Base-by-base conservation (phyloP, 1,284 basidiomycete species). In the Papiliotrema laurentii region DNA sequence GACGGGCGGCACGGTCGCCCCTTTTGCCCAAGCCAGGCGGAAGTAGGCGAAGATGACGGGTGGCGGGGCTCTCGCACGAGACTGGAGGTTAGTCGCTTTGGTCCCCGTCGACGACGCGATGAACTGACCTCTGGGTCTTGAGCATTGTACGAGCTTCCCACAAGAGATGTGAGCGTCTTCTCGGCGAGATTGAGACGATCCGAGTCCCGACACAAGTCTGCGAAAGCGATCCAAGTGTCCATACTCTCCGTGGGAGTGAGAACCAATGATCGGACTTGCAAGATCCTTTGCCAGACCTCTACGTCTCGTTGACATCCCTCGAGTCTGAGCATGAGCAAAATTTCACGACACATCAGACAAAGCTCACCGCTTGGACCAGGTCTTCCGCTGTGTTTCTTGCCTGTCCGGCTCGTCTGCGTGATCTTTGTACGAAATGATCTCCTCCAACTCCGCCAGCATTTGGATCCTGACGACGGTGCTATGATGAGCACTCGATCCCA, bases 241-340 rank as follows among this genome's bases (percentile, higher is more conserved):
- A 89, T 91, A 65, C 97, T 93, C 62, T 97, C 92, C 57, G 88
- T 88, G 0, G 96, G 96, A 39, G 84, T 89, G 27, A 97, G 78
- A 21, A 99, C 93, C 43, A 98, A 81, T 0, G 92, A 91, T 51
- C 96, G 84, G 34, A 99, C 91, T 76, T 97, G 94, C 16, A 99
- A 77, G 42, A 98, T 91, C 21, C 94, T 84, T 74, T 98, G 96
- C 96, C 96, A 99, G 4, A 97, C 92, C 72, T 99, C 96, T 18
- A 98, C 96, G 60, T 98, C 96, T 16, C 91, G 89, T 69, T 98
- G 93, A 72, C 94, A 97, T 2, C 93, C 96, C 76, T 91, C 87
- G 36, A 99, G 74, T 53, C 89, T 91, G 61, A 57, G 60, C 53
- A 54, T 59, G 31, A 57, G 27, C 39, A 6, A 19, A 33, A 5